Evolutionary conservation across 192 early-diverging fungal species (phyloP).

Genomic region (Paraglomus brasilianum): DNA sequence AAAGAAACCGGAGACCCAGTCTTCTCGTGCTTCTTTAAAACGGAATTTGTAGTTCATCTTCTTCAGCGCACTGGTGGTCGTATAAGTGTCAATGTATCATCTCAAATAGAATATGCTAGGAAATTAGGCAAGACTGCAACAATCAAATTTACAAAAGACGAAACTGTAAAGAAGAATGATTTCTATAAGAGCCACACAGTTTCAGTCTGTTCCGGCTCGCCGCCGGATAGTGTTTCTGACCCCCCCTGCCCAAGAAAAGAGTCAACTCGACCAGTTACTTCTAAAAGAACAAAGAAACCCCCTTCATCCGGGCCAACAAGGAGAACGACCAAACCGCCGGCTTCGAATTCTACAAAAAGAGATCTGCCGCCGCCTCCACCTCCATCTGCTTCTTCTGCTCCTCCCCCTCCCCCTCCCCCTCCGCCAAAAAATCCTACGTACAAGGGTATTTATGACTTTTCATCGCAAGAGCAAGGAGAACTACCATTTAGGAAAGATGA

Average conservation of each 20-base stretch:
- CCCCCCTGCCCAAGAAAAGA: constrained; percentile 39
- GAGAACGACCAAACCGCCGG: constrained; percentile 9
- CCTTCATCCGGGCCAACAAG: constrained; percentile 26
- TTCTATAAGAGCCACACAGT: constrained; percentile 74
- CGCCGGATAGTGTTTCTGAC: constrained; percentile 55
- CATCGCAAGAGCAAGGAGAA: constrained; percentile 60
- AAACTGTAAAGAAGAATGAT: constrained; percentile 46
- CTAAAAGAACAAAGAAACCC: constrained; percentile 37
- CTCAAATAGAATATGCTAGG: constrained; percentile 64
- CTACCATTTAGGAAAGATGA: constrained; percentile 64
- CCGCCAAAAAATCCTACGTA: constrained; percentile 51
- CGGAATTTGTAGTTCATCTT: constrained; percentile 67
- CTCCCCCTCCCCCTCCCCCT: constrained; percentile 36
- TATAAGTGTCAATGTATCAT: constrained; percentile 57
- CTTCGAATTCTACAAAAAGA: constrained; percentile 10
- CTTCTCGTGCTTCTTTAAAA: constrained; percentile 68
- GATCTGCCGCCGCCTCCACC: constrained; percentile 58
- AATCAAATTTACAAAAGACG: constrained; percentile 77
- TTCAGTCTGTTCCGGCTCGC: constrained; percentile 57
- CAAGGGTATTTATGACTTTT: constrained; percentile 71
- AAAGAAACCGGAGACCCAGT: constrained; percentile 60
- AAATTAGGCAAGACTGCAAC: constrained; percentile 69
- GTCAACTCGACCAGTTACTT: constrained; percentile 36
- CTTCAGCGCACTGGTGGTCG: constrained; percentile 54
- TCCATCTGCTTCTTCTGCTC: constrained; percentile 36